Evolutionary conservation across 2,329 filamentous ascomycete species (phyloP), one percentile per base, ranked within the genome.

Genomic region (Pleoardoris graminearum): DNA sequence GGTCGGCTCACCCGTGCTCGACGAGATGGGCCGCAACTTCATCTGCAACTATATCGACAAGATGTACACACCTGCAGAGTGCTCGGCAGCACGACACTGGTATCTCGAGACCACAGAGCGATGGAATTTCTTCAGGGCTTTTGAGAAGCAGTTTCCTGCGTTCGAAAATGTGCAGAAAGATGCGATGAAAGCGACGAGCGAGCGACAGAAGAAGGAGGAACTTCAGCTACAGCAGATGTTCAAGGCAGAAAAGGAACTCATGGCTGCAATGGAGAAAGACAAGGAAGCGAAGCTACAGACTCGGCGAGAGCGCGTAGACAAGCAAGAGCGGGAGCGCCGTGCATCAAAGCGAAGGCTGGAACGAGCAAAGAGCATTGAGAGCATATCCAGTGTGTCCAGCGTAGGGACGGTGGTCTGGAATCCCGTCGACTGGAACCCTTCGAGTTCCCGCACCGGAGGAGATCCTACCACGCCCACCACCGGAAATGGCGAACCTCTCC

Each of bases 1-100:
- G 0, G 33, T 47, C n/a, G 22, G 44, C 7, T 57, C 53, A 2
- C 23, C 43, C 6, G 50, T 65, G 2, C 17, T 60, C 17, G 45
- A 44, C 23, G 54, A 57, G 22, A 59, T 59, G 59, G 61, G 55
- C 0, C 2, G 51, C 10, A 64, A 62, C 42, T 65, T 60, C 43
- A 33, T 62, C 10, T 48, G 50, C 10, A 48, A 50, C 8, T 50
- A 57, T 25, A 41, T 54, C 4, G 39, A 50, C 1, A 14, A 19
- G 5, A 29, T 42, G 1, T 68, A 66, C 41, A 44, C 46, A 5
- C 21, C 27, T 7, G 8, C n/a, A 3, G 53, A 61, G 12, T 51
- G 48, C 42, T 39, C 37, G 2, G 32, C 44, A 4, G 53, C 61
- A 7, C 44, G 45, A 3, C 16, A 47, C 14, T 61, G 61, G 58